Evolutionary conservation across 2,329 filamentous ascomycete genomes (phyloP).

Genomic region (Scolecobasidium constrictum): DNA sequence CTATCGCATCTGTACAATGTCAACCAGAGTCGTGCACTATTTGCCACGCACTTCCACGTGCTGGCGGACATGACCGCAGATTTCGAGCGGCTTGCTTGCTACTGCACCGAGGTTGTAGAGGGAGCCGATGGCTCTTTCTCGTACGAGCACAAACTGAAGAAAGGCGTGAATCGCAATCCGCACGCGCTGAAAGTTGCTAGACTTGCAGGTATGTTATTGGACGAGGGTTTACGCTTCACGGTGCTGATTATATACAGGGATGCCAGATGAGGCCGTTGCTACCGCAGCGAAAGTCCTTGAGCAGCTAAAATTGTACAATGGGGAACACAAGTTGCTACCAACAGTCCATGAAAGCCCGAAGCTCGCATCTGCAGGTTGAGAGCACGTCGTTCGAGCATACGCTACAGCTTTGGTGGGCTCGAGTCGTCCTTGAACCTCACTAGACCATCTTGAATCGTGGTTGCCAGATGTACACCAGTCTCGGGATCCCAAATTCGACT

Average conservation of each 20-base stretch:
- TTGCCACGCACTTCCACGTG: slow-evolving; percentile 89
- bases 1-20: slow-evolving; percentile 70
- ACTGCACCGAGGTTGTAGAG: slow-evolving; percentile 74
- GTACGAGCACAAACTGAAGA: slow-evolving; percentile 73
- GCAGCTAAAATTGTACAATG: slow-evolving; percentile 13
- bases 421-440: slow-evolving; percentile 15
- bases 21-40: slow-evolving; percentile 71
- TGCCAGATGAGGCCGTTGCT: slow-evolving; percentile 62
- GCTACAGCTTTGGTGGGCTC: neutral
- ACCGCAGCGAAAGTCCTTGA: slow-evolving; percentile 53
- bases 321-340: neutral
- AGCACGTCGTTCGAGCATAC: neutral
- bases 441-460: slow-evolving; percentile 23
- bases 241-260: slow-evolving; percentile 24
- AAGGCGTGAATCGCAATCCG: slow-evolving; percentile 73
- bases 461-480: slow-evolving; percentile 20
- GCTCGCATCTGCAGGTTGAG: neutral
- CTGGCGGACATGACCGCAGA: slow-evolving; percentile 64
- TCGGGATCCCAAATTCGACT: slow-evolving; percentile 22
- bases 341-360: no score
- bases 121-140: slow-evolving; percentile 56
- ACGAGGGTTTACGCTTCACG: neutral
- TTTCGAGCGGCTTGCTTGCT: slow-evolving; percentile 54
- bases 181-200: slow-evolving; percentile 93
- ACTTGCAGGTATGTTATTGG: slow-evolving; percentile 47